phyloP scores from a whole-genome alignment of 345 rosid genomes.

The Cardamine resedifolia region DNA sequence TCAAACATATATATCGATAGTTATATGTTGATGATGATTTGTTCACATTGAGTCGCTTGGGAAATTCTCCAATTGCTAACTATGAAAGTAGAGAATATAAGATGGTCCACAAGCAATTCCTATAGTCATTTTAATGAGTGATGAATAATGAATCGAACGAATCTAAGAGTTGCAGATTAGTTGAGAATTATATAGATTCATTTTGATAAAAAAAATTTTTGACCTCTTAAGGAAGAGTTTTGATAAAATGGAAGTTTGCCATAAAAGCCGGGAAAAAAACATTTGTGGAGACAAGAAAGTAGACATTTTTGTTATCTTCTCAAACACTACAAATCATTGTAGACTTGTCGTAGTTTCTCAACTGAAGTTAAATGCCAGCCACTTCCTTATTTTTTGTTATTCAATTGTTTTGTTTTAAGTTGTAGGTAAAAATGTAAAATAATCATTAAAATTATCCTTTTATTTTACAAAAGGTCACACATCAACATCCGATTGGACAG shows the following conservation, averaged over 20 bases:
- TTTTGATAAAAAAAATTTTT: background rate
- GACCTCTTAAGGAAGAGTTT: background rate
- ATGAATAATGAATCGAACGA: background rate
- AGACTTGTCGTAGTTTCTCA: background rate
- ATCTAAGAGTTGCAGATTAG: background rate
- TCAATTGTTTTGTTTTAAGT: background rate
- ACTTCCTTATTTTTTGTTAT: background rate
- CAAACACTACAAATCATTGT: background rate
- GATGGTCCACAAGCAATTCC: background rate
- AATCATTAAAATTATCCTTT: background rate
- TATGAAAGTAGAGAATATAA: background rate
- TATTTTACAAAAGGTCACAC: background rate
- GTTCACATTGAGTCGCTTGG: background rate
- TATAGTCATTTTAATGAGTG: background rate
- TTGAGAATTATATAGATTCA: background rate
- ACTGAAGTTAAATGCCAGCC: background rate
- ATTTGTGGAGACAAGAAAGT: background rate
- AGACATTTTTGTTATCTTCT: background rate
- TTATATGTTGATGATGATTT: background rate
- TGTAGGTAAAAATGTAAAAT: background rate
- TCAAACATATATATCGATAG: background rate
- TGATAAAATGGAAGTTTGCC: background rate
- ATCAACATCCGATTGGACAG: constrained; percentile 1
- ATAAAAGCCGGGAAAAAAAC: background rate
- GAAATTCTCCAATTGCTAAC: background rate